phyloP scores from a whole-genome alignment of 257 asterid genomes.

The Jasminum sambac region DNA sequence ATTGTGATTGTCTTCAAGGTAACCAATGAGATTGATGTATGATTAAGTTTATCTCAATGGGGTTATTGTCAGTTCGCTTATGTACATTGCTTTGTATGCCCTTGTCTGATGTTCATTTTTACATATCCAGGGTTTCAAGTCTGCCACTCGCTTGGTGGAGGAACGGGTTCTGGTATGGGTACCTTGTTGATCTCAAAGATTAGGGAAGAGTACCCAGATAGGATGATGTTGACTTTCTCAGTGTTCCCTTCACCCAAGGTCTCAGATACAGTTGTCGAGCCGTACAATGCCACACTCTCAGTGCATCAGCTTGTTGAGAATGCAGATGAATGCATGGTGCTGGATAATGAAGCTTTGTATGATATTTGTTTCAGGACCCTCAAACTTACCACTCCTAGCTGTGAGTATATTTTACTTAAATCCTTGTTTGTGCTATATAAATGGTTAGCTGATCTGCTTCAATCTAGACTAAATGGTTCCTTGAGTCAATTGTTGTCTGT shows the following conservation, averaged over 20 bases:
- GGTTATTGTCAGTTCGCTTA: neutral
- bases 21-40: neutral
- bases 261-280: slow-evolving; percentile 4
- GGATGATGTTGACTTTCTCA: slow-evolving; percentile 8
- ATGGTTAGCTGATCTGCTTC: too few relatives aligned
- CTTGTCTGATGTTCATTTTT: neutral
- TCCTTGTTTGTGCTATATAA: neutral
- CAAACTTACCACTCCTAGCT: slow-evolving; percentile 8
- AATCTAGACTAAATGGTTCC: too few relatives aligned
- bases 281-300: slow-evolving; percentile 6
- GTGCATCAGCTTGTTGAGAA: slow-evolving; percentile 14
- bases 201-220: slow-evolving; percentile 5
- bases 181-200: slow-evolving; percentile 8
- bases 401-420: slow-evolving; percentile 4
- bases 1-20: slow-evolving; percentile 18
- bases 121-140: neutral
- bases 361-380: slow-evolving; percentile 11
- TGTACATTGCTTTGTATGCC: neutral
- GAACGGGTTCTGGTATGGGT: slow-evolving; percentile 11
- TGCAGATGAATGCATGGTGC: slow-evolving; percentile 13
- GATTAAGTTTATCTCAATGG: neutral
- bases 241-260: slow-evolving; percentile 11
- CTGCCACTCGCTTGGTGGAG: slow-evolving; percentile 9
- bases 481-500: neutral
- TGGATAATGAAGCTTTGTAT: slow-evolving; percentile 4